Evolutionary conservation across 148 eudicot species (phyloP).

Genomic region (Vaccinium myrtillus): DNA sequence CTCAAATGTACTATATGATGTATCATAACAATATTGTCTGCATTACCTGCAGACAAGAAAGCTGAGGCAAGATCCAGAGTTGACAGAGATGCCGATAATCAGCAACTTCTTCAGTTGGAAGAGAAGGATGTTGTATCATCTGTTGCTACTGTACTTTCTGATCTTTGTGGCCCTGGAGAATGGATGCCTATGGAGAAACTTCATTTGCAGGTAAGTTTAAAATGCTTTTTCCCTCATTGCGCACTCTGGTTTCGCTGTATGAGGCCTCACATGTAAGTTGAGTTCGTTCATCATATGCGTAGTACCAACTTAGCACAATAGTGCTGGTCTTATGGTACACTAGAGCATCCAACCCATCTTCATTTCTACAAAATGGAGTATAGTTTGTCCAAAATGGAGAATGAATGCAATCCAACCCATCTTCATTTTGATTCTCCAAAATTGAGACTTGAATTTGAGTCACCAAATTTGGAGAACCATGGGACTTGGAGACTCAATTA

Average conservation of each 20-base stretch:
- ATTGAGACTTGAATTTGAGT: neutral
- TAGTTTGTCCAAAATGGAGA: neutral
- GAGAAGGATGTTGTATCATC: constrained; percentile 11
- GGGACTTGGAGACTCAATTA: neutral
- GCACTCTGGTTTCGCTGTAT: neutral
- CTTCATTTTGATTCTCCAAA: neutral
- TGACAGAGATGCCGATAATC: constrained; percentile 7
- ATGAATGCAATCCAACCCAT: neutral
- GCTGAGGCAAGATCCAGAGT: constrained; percentile 7
- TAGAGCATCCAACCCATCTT: neutral
- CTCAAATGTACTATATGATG: neutral
- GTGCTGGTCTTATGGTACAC: neutral
- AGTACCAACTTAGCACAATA: neutral
- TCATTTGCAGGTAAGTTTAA: constrained; percentile 65
- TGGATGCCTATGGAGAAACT: constrained; percentile 20
- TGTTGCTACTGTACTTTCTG: neutral
- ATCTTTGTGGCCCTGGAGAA: constrained; percentile 4
- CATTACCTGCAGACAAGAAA: constrained; percentile 10
- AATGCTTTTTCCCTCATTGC: neutral
- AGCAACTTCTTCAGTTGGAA: constrained; percentile 10
- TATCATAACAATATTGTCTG: neutral
- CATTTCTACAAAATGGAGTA: neutral
- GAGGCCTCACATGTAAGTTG: neutral
- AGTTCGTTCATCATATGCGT: neutral
- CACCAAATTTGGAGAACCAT: neutral